phyloP scores from a whole-genome alignment of 2,329 filamentous ascomycete species.

The Cryphonectria radicalis region DNA sequence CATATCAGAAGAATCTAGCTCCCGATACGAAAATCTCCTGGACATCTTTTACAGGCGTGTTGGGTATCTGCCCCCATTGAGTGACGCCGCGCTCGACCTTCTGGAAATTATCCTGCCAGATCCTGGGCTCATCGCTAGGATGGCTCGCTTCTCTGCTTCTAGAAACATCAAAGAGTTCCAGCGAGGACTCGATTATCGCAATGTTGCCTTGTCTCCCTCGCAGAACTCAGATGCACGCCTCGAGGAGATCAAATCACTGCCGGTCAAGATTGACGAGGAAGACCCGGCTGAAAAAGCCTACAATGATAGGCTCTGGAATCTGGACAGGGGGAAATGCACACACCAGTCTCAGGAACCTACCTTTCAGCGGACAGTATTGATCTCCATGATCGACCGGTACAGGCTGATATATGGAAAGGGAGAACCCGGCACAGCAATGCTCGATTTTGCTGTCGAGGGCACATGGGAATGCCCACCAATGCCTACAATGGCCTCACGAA shows the following conservation, averaged over 20 bases:
- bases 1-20: neutral
- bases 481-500: conserved; percentile 7
- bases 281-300: conserved; percentile 3
- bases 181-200: conserved; percentile 12
- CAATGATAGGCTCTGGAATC: conserved; percentile 12
- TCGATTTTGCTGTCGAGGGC: conserved; percentile 22
- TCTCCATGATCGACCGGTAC: conserved; percentile 22
- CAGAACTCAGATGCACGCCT: neutral
- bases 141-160: conserved; percentile 5
- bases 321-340: conserved; percentile 3
- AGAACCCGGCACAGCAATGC: neutral
- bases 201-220: neutral
- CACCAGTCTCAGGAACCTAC: conserved; percentile 4
- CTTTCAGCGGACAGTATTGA: conserved; percentile 17
- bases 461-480: conserved; percentile 16
- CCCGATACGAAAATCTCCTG: neutral
- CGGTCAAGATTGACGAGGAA: neutral
- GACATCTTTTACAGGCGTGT: neutral
- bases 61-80: conserved; percentile 15
- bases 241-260: conserved; percentile 3
- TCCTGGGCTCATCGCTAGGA: neutral
- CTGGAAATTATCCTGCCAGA: conserved; percentile 6
- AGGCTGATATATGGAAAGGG: conserved; percentile 16
- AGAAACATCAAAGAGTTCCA: neutral
- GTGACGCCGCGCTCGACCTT: conserved; percentile 1